phyloP scores from a whole-genome alignment of 768 basidiomycete genomes.

The Mycena haematopus region DNA sequence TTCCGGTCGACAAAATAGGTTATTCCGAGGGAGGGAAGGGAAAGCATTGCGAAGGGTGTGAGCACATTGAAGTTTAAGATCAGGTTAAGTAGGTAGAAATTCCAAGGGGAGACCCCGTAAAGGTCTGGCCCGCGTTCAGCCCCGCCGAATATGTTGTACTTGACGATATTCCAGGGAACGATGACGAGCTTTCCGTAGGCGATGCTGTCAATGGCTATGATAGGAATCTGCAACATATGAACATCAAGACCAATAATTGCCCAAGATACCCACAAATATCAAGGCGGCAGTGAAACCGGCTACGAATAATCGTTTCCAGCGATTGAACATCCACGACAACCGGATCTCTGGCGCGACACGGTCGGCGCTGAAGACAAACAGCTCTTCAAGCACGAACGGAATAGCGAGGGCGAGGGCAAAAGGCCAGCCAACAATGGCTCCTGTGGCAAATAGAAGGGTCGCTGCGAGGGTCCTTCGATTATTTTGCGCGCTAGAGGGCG shows the following conservation, averaged over 20 bases:
- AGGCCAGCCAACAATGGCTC: slow-evolving; percentile 95
- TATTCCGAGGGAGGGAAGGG: slow-evolving; percentile 78
- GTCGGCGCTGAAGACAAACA: slow-evolving; percentile 80
- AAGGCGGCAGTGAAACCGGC: slow-evolving; percentile 63
- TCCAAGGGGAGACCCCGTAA: slow-evolving; percentile 90
- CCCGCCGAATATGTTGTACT: slow-evolving; percentile 91
- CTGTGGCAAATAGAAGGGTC: slow-evolving; percentile 76
- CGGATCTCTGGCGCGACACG: slow-evolving; percentile 53
- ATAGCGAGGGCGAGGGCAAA: slow-evolving; percentile 88
- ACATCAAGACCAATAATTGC: not conserved
- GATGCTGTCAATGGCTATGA: slow-evolving; percentile 81
- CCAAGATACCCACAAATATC: slow-evolving; percentile 59
- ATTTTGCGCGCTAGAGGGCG: slow-evolving; percentile 61
- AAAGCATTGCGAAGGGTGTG: slow-evolving; percentile 77
- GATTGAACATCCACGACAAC: slow-evolving; percentile 61
- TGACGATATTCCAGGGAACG: slow-evolving; percentile 92
- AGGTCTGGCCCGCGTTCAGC: slow-evolving; percentile 84
- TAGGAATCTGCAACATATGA: slow-evolving; percentile 69
- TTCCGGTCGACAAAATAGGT: slow-evolving; percentile 79
- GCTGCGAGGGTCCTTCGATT: slow-evolving; percentile 65
- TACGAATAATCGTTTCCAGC: slow-evolving; percentile 63
- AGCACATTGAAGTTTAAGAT: slow-evolving; percentile 94
- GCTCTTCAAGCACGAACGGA: slow-evolving; percentile 90
- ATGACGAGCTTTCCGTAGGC: slow-evolving; percentile 83
- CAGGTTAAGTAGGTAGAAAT: slow-evolving; percentile 89